Percentiles rank a stretch among this genome's conserved stretches.
Evolutionary conservation across 805 yeast genomes (phyloP).

Genomic region (Wickerhamomyces chaumierensis): DNA sequence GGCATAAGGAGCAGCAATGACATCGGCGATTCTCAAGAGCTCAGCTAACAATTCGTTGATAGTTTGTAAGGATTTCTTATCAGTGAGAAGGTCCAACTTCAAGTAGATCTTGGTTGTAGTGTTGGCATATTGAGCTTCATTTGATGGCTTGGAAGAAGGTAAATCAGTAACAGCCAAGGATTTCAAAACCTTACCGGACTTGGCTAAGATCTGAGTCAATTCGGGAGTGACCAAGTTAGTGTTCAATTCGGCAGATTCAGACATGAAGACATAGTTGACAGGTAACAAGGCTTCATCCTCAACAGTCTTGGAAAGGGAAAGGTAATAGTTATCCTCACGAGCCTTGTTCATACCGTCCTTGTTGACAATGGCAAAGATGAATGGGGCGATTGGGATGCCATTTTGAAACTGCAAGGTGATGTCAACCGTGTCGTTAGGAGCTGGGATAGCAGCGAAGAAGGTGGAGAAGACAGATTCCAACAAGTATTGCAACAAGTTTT

Average conservation of each 20-base stretch:
- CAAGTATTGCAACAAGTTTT: slow-evolving; percentile 58
- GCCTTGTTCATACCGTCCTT: slow-evolving; percentile 70
- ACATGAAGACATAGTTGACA: slow-evolving; percentile 70
- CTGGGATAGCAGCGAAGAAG: slow-evolving; percentile 42
- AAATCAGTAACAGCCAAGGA: slow-evolving; percentile 79
- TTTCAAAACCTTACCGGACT: slow-evolving; percentile 38
- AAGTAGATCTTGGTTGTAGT: slow-evolving; percentile 42
- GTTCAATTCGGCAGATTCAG: slow-evolving; percentile 76
- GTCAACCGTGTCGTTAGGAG: slow-evolving; percentile 49
- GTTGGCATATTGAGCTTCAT: slow-evolving; percentile 36
- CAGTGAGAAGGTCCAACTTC: slow-evolving; percentile 39
- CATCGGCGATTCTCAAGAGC: slow-evolving; percentile 42
- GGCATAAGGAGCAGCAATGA: slow-evolving; percentile 35
- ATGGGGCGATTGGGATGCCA: slow-evolving; percentile 31
- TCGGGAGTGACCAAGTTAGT: slow-evolving; percentile 45
- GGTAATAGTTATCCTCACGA: slow-evolving; percentile 68
- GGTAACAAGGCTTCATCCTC: slow-evolving; percentile 60
- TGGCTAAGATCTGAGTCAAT: slow-evolving; percentile 32
- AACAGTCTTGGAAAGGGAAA: slow-evolving; percentile 74
- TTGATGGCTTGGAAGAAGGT: slow-evolving; percentile 58
- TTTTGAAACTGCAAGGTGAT: slow-evolving; percentile 46
- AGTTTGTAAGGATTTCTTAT: slow-evolving; percentile 36
- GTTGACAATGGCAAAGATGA: slow-evolving; percentile 75
- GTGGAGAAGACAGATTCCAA: slow-evolving; percentile 52
- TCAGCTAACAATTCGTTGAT: slow-evolving; percentile 40